Evolutionary conservation across 129 eudicot genomes (phyloP), one percentile per base, ranked within the genome.

Genomic region (Tanacetum coccineum): DNA sequence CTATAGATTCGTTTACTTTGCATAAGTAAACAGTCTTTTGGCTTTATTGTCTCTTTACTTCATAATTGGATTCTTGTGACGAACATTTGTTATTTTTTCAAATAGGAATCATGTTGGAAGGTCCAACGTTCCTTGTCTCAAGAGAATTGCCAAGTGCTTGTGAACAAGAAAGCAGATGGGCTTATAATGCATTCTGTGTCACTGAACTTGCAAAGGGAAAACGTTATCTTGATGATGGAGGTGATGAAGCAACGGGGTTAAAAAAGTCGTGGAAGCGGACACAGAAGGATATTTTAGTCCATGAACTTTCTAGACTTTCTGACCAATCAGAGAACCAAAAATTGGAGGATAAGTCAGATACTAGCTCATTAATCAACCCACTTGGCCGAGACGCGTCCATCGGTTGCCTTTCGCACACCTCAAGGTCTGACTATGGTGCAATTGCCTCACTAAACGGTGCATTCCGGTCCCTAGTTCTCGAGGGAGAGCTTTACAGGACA

Each of bases 381-480:
- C 79, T 88, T 15, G 85, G 93, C 13, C 64, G 80, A 2, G 96
- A 88, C 70, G 76, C 67, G 66, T 79, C 93, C 1, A 70, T 85
- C 26, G 81, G 71, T 51, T 88, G 96, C 64, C 86, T 88, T 20
- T 66, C 80, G 15, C 83, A 28, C 51, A 80, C 81, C 79, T 83
- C 92, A 3, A 76, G 92, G 36, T 87, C 92, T 5, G 89, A 85
- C 42, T 88, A 85, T 42, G 87, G 86, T 14, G 53, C 81, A 0
- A 70, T 88, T 49, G 84, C 96, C n/a, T 73, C 75, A 6, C 26
- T 85, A 39, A 88, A 85, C 61, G 60, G 66, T 25, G 59, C 76
- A 19, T 88, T 88, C 19, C 81, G 76, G 26, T 76, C 89, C 19
- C 63, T 88, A 32, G 65, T 85, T 71, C 70, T 73, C 6, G 77